Base-by-base conservation (phyloP, 306 rosid species). In the Canavalia gladiata region DNA sequence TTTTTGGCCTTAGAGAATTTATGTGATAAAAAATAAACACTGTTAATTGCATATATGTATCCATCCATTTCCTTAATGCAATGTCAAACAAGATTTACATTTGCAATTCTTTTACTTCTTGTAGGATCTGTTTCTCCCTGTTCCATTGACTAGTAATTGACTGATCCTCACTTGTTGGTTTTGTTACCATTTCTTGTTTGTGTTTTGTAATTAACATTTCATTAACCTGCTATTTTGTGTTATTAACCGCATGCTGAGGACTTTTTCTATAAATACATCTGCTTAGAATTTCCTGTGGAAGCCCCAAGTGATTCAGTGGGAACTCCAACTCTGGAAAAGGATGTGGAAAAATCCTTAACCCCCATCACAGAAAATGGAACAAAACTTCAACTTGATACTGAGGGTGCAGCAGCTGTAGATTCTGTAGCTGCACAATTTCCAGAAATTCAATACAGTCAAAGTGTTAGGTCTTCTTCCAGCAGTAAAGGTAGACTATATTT, bases 211-310 rank as follows among this genome's bases (percentile, higher is more conserved):
- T 12, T 66, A 33, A 9, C 56, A 68, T 75, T 56, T 66, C 47
- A 11, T 54, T 47, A 50, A 13, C 72, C 18, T 72, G 45, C 65
- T 47, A 66, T 66, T 75, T 78, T 50, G 9, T 6, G 55, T 74
- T 29, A 56, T 37, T 35, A 68, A 46, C 79, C 70, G 65, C 63
- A 41, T 1, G 42, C 64, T 82, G 78, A 78, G 50, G 58, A 62
- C 25, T 74, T 56, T 43, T 52, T 39, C 54, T 50, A 41, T 74
- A 3, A 62, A 28, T 62, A 42, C 70, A 43, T 72, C 55, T 64
- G 54, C 71, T 46, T 67, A 88, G 90, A 74, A 34, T 82, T 74
- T 78, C 78, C 35, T 65, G 73, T 7, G 35, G 78, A 42, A 28
- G 71, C 79, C 75, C 81, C 75, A 63, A 50, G 69, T 63, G 68